Conservation (phyloP, 2,329 filamentous ascomycete species). For the Calonectria crousiana region DNA sequence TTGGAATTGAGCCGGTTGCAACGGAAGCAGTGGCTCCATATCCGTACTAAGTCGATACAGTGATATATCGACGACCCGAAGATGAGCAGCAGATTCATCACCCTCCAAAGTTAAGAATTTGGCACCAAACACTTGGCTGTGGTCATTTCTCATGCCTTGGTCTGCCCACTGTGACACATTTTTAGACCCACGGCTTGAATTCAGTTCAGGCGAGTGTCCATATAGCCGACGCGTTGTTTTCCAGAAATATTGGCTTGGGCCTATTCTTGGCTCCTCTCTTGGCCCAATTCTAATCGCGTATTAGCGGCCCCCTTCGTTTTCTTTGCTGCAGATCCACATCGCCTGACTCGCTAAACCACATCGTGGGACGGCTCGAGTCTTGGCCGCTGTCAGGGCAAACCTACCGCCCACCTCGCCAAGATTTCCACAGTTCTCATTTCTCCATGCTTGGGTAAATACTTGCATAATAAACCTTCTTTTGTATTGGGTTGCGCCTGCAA, state of each 20-base stretch:
- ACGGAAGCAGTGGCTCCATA: not conserved
- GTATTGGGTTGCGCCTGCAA: no score
- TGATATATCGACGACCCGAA: not conserved
- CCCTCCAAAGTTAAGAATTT: not conserved
- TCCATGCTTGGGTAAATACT: not conserved
- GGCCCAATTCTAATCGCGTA: not conserved
- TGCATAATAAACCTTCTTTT: not conserved
- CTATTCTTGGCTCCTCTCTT: not conserved
- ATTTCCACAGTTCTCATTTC: not conserved
- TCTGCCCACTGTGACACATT: not conserved
- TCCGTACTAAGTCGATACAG: not conserved
- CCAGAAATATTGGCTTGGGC: not conserved
- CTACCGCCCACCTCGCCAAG: not conserved
- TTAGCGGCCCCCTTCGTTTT: no score
- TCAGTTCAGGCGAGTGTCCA: not conserved
- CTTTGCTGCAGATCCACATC: not conserved
- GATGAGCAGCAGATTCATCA: not conserved
- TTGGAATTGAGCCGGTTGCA: not conserved
- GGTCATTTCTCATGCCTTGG: not conserved
- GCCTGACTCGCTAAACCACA: not conserved
- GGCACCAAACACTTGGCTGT: not conserved
- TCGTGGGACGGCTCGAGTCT: not conserved
- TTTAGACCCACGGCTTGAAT: not conserved
- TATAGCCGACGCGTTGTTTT: not conserved
- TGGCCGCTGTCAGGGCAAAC: constrained; percentile 5